These are phyloP conservation scores for Spatholobus suberectus DNA, from an alignment of 306 rosid species.

Conservation along the genomic window DNA sequence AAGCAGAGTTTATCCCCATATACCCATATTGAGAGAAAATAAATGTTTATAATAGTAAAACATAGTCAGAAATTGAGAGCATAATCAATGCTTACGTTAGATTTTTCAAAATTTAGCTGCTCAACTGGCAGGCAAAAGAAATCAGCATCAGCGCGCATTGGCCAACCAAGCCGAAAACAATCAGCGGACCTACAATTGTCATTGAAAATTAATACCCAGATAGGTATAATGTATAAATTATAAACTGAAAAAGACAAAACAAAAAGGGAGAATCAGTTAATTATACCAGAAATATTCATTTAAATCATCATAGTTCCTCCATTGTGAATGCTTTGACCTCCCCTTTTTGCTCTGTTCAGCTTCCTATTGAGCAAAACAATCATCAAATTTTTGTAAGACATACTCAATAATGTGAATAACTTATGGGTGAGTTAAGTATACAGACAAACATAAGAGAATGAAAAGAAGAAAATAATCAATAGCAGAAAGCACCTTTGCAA, in stretches of 20 bases:
- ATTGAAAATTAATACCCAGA: slow-evolving; percentile 34
- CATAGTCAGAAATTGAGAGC: background rate
- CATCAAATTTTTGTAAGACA: slow-evolving; percentile 13
- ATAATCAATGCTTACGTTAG: slow-evolving; percentile 58
- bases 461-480: slow-evolving; percentile 24
- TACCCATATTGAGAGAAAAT: background rate
- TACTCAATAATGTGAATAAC: slow-evolving; percentile 27
- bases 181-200: slow-evolving; percentile 79
- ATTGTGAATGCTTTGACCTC: slow-evolving; percentile 97
- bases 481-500: slow-evolving; percentile 71
- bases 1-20: background rate
- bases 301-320: slow-evolving; percentile 98
- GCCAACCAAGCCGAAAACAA: slow-evolving; percentile 98
- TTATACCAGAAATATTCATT: slow-evolving; percentile 95
- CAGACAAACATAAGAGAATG: slow-evolving; percentile 1
- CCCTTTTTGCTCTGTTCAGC: slow-evolving; percentile 78
- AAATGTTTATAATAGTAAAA: background rate
- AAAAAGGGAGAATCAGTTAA: slow-evolving; percentile 15
- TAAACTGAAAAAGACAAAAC: slow-evolving; percentile 3
- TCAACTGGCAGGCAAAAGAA: slow-evolving; percentile 68
- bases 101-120: slow-evolving; percentile 50
- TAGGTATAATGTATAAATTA: slow-evolving; percentile 7
- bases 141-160: slow-evolving; percentile 98
- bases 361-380: slow-evolving; percentile 64
- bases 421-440: background rate